These are phyloP conservation scores for Bathelium albidoporum DNA, from an alignment of 495 filamentous ascomycete genomes.

Conservation along the genomic window DNA sequence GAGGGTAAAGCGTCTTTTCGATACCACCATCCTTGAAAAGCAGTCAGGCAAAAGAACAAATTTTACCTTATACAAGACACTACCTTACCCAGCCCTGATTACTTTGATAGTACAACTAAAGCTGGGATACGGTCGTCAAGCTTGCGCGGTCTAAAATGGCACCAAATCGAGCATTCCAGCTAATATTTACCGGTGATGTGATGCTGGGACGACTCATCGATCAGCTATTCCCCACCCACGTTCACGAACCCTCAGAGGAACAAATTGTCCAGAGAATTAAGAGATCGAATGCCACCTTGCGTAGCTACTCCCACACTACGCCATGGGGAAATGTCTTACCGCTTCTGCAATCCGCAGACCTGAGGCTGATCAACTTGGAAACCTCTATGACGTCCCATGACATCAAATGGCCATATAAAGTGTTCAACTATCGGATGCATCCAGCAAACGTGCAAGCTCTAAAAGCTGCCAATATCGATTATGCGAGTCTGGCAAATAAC, in stretches of 20 bases:
- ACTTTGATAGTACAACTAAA: no score
- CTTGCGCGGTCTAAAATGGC: neutral
- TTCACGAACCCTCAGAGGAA: slow-evolving; percentile 22
- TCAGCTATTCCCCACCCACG: slow-evolving; percentile 32
- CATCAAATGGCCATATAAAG: slow-evolving; percentile 33
- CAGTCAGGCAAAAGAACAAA: neutral
- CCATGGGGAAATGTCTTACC: slow-evolving; percentile 33
- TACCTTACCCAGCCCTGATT: no score
- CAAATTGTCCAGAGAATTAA: slow-evolving; percentile 17
- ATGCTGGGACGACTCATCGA: slow-evolving; percentile 40
- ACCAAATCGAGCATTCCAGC: slow-evolving; percentile 4
- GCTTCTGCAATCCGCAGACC: slow-evolving; percentile 25
- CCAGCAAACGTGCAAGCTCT: slow-evolving; percentile 31
- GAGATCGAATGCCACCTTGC: slow-evolving; percentile 13
- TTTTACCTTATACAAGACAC: neutral
- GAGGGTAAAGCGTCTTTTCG: no score
- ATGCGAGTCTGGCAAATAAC: slow-evolving; percentile 34
- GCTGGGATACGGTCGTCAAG: neutral
- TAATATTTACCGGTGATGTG: slow-evolving; percentile 35
- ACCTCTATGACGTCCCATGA: slow-evolving; percentile 30
- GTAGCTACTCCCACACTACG: slow-evolving; percentile 21
- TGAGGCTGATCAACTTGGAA: slow-evolving; percentile 38
- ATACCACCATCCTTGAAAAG: neutral
- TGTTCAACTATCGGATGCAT: slow-evolving; percentile 38
- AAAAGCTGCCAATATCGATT: slow-evolving; percentile 26